phyloP scores from a whole-genome alignment of 208 protist species.

The Leishmania guyanensis region DNA sequence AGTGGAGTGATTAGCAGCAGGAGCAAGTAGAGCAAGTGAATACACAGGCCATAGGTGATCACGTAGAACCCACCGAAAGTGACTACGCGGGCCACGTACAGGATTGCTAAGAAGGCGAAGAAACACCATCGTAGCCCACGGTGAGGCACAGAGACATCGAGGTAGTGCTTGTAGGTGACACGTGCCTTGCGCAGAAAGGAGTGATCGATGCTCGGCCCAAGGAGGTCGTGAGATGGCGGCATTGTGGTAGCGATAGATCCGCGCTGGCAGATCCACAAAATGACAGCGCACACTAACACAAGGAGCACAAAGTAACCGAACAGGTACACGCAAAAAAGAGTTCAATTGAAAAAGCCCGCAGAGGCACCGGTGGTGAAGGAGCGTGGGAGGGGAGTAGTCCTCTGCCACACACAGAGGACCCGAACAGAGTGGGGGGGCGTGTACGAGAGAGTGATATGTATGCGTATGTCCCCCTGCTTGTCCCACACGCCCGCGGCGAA shows the following conservation, averaged over 20 bases:
- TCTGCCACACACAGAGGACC: not conserved
- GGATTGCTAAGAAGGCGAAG: slow-evolving; percentile 62
- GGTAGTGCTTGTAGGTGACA: slow-evolving; percentile 51
- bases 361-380: not conserved
- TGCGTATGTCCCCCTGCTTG: not conserved
- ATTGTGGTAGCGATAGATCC: slow-evolving; percentile 2
- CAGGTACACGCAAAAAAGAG: not conserved
- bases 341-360: not conserved
- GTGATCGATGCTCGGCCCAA: slow-evolving; percentile 15
- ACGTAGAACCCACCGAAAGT: slow-evolving; percentile 94
- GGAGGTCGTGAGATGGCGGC: slow-evolving; percentile 13
- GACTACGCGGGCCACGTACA: slow-evolving; percentile 81
- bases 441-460: not conserved
- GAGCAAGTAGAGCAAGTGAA: slow-evolving; percentile 96
- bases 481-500: not conserved
- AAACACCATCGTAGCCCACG: slow-evolving; percentile 69
- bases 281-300: not conserved
- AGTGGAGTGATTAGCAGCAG: slow-evolving; percentile 96
- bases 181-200: slow-evolving; percentile 19
- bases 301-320: not conserved
- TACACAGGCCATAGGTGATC: slow-evolving; percentile 96
- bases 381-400: not conserved
- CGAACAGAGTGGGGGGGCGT: not conserved
- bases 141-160: slow-evolving; percentile 79
- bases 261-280: not conserved